phyloP scores from a whole-genome alignment of 768 basidiomycete genomes.

The Asterophora lycoperdoides region DNA sequence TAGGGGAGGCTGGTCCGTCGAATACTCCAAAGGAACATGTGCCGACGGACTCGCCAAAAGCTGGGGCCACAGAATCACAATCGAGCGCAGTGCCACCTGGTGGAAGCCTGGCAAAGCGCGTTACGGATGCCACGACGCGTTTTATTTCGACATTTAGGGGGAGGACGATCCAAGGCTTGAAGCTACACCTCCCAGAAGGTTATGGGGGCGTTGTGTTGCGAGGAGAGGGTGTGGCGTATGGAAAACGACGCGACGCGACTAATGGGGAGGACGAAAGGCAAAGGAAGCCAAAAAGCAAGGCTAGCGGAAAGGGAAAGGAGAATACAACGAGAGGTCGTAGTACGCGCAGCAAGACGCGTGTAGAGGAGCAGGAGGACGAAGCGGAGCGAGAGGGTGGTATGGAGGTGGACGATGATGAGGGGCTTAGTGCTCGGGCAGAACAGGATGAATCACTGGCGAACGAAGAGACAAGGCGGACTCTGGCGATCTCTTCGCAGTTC shows the following conservation, averaged over 20 bases:
- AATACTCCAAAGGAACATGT: background rate
- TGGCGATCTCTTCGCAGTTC: constrained; percentile 54
- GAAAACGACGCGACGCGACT: constrained; percentile 5
- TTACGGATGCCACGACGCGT: constrained; percentile 31
- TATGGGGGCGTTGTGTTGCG: constrained; percentile 65
- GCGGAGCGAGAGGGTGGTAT: constrained; percentile 25
- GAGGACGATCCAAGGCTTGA: constrained; percentile 64
- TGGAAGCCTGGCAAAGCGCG: constrained; percentile 14
- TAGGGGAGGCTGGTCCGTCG: background rate
- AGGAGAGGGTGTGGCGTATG: constrained; percentile 18
- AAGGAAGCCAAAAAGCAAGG: constrained; percentile 6
- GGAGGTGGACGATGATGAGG: constrained; percentile 27
- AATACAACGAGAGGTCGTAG: constrained; percentile 19
- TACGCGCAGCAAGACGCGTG: constrained; percentile 25
- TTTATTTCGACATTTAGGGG: constrained; percentile 72
- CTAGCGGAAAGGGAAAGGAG: constrained; percentile 9
- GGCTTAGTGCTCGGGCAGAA: constrained; percentile 16
- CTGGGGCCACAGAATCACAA: background rate
- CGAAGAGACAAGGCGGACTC: constrained; percentile 25
- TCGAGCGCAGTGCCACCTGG: background rate
- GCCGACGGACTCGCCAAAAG: no score
- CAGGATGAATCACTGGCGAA: constrained; percentile 21
- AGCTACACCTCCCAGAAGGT: constrained; percentile 57
- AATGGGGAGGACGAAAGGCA: constrained; percentile 8
- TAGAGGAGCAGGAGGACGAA: constrained; percentile 19